Evolutionary conservation across 1,284 basidiomycete species (phyloP), one percentile per base, ranked within the genome.

Genomic region (Rhodotorula sp.): DNA sequence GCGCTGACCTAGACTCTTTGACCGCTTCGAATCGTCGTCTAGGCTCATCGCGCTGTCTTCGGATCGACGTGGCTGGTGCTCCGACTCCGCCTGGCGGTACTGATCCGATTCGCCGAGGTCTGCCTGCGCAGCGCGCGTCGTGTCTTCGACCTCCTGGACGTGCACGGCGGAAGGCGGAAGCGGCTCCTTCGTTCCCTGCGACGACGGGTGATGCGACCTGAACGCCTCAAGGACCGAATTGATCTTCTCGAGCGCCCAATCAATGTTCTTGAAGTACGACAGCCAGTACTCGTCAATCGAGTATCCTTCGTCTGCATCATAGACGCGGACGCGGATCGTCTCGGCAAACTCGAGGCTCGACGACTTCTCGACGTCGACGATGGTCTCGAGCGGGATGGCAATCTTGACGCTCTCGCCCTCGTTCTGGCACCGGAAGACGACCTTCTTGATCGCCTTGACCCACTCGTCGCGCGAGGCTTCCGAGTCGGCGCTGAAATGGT

Each of bases 401-500:
- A 98, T 92, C 91, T 95, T 94, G 73, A 98, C 91, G 76, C 87
- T 91, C 76, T 97, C 93, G 0, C 94, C 94, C 84, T 90, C 90
- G 78, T 98, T 96, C 82, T 97, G 94, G 9, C 90, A 89, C 78
- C 93, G 92, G 82, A 97, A 93, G 68, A 96, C 93, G 69, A 83
- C 82, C 80, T 91, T 94, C 67, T 89, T 86, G 67, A 99, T 88
- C 5, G 90, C 88, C 79, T 94, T 92, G 49, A 98, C 88, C 95
- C 95, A 99, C 81, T 81, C 79, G 55, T 79, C 76, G 5, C 77
- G 66, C 59, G 76, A 77, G 8, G 73, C 76, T 51, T 74, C 71
- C 44, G 74, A 76, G 56, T 81, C 78, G 48, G 79, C 76, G 27
- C 73, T 72, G 59, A 81, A 81, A 17, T 77, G 77, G 73, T 78